These are phyloP conservation scores for Pseudotsuga menziesii DNA, from an alignment of 75 land plant species.

Conservation along the genomic window DNA sequence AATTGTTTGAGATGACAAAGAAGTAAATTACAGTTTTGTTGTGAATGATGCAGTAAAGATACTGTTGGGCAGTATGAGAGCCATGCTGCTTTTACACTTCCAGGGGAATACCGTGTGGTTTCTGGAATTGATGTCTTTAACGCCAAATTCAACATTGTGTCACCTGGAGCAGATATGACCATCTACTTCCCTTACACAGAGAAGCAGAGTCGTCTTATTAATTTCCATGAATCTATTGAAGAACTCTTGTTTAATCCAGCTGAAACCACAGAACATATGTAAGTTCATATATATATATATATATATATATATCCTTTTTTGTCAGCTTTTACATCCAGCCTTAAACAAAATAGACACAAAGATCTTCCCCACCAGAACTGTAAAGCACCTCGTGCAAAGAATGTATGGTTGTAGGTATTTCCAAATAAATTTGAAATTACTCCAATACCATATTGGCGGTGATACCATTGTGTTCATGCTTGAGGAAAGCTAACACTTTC, in stretches of 20 bases:
- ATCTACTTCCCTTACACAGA: constrained; percentile 84
- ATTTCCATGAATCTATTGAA: constrained; percentile 68
- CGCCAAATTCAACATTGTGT: constrained; percentile 95
- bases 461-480: too few species aligned
- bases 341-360: too few species aligned
- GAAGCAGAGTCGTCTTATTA: constrained; percentile 51
- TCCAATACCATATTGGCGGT: too few species aligned
- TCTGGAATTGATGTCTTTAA: constrained; percentile 92
- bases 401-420: too few species aligned
- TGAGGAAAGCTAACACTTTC: too few species aligned
- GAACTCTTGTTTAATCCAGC: constrained; percentile 64
- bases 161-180: constrained; percentile 92
- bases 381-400: too few species aligned
- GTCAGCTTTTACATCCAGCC: too few species aligned
- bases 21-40: background rate
- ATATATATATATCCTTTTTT: too few species aligned
- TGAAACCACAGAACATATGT: constrained; percentile 78
- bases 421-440: too few species aligned
- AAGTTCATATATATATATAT: constrained; percentile 5
- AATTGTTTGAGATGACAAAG: background rate
- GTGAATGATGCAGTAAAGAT: constrained; percentile 47
- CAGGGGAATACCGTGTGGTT: constrained; percentile 82
- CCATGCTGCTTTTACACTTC: constrained; percentile 80
- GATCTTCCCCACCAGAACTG: too few species aligned
- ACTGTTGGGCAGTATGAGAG: constrained; percentile 93